Base-by-base conservation (phyloP, 2,329 filamentous ascomycete genomes). In the Sporothrix protearum region DNA sequence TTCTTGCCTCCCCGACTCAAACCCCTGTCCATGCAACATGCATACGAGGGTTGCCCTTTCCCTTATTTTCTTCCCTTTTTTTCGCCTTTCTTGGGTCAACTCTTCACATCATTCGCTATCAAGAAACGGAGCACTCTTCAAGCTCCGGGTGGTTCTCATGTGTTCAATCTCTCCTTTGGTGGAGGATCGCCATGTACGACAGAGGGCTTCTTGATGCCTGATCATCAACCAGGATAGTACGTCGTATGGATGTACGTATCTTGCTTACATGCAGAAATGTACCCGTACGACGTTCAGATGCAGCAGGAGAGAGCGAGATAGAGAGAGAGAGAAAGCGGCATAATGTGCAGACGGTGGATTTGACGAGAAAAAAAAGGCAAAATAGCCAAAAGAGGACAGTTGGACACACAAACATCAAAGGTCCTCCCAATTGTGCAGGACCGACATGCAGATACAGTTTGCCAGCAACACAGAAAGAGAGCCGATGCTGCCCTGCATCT, bases 221-320 rank as follows among this genome's bases (percentile, higher is more conserved):
- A 42, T 55, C 66, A 39, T 3, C 49, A 47, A 36, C 36, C n/a
- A n/a, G 33, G 53, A 61, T 28, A 55, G 28, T 51, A n/a, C 10
- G n/a, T 39, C n/a, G 49, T 22, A 30, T 16, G n/a, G 12, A 28
- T 53, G 49, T 63, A 28, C n/a, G n/a, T 16, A 45, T 47, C 42
- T 47, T 16, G n/a, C n/a, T n/a, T n/a, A n/a, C n/a, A n/a, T 47
- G 42, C 12, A 19, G 16, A 8, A 33, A 8, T 55, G 53, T 28
- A 33, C 14, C 10, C 28, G 42, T 57, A 57, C 53, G 25, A 30
- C 30, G 16, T 55, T 22, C 55, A 36, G 30, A 36, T 36, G 6
- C 57, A 61, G 3, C 57, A 42, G 33, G 8, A 74, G 71, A 74
- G 75, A 73, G 73, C 70, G 72, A 72, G 55, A 59, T 53, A 19